A percentile compares a stretch with the other conserved stretches of the same genome.
phyloP scores from a whole-genome alignment of 495 filamentous ascomycete genomes.

The Tuber borchii region DNA sequence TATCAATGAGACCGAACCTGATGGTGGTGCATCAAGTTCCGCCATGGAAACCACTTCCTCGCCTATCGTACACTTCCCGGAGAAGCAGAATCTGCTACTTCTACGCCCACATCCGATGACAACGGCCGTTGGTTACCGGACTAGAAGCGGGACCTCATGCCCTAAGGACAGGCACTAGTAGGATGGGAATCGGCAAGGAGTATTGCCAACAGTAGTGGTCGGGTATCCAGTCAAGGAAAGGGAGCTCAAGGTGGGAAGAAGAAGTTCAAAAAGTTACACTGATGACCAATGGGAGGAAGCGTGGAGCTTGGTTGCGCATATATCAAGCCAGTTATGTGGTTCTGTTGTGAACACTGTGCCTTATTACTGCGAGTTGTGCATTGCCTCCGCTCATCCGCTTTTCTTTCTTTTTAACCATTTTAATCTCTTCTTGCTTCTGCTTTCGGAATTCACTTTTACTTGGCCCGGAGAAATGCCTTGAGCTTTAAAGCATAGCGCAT shows the following conservation, averaged over 20 bases:
- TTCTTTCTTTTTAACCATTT: background rate
- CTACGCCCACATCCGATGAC: background rate
- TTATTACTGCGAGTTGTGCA: background rate
- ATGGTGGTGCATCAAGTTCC: background rate
- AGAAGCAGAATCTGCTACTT: background rate
- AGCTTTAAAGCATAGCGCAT: background rate
- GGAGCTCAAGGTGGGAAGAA: slow-evolving; percentile 10
- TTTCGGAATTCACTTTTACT: background rate
- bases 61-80: background rate
- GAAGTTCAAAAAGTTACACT: slow-evolving; percentile 12
- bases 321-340: background rate
- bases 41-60: background rate
- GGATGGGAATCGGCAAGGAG: background rate
- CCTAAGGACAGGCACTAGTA: background rate
- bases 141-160: background rate
- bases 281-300: slow-evolving; percentile 42
- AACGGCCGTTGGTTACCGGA: background rate
- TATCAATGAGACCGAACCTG: background rate
- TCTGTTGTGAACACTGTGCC: background rate
- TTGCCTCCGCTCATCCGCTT: background rate
- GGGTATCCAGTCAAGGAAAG: background rate
- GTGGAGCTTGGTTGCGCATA: slow-evolving; percentile 30
- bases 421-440: background rate
- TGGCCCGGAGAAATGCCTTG: background rate
- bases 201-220: background rate